Evolutionary conservation across 768 basidiomycete species (phyloP), one percentile per base, ranked within the genome.

Genomic region (Xanthoconium purpureum): DNA sequence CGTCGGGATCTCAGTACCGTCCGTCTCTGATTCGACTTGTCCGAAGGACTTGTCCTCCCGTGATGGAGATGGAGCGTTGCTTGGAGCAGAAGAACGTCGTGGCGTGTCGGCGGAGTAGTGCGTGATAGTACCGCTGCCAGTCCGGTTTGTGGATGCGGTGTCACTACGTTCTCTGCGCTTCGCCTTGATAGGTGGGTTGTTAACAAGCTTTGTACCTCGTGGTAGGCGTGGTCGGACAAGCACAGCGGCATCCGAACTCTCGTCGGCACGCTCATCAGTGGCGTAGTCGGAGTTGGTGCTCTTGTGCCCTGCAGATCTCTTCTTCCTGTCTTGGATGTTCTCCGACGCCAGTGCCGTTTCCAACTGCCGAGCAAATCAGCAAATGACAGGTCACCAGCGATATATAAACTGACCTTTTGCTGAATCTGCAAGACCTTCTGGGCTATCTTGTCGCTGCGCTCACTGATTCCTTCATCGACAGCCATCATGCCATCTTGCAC

Each of bases 381-480:
- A 40, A 35, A 52, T 51, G 20, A 20, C 17, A 18, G 28, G 17
- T 12, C 43, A 40, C 48, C 3, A 20, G 28, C n/a, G n/a, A 50
- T 5, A 47, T 20, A n/a, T 33, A 29, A 28, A 71, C 77, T 52
- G 43, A 93, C 94, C 84, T 95, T 96, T 61, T 89, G 85, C 74
- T 96, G 93, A 56, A 97, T 95, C 71, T 89, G 84, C 47, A 89
- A 66, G 45, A 97, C 89, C 71, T 94, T 92, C 69, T 89, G 84
- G 28, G 91, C 88, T 53, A 97, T 94, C 66, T 83, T 85, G 63
- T 95, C 94, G 61, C 88, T 93, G 69, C 87, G 86, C 66, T 86
- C 80, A 60, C 83, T 89, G 69, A 94, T 91, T 44, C 87, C 86
- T 69, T 90, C 87, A 62, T 93, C 91, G 15, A 91, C 89, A n/a